A percentile compares a stretch with the other conserved stretches of the same genome.
Conservation (phyloP, 129 eudicot genomes). For the Artemisia annua region DNA sequence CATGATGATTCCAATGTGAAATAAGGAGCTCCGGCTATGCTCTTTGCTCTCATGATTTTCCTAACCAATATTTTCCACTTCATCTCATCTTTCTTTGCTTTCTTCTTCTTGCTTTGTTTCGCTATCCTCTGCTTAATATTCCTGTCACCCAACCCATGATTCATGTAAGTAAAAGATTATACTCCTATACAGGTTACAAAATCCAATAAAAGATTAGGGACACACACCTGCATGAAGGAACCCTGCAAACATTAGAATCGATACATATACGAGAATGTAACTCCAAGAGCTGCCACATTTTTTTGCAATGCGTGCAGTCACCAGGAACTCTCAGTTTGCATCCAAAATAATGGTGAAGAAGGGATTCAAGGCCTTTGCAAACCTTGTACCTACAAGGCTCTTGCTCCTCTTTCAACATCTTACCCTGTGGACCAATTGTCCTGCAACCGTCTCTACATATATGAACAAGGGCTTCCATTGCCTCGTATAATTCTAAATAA, state of each 20-base stretch:
- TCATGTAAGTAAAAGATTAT: conserved; percentile 4
- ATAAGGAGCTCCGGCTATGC: conserved; percentile 87
- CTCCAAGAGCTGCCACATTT: conserved; percentile 91
- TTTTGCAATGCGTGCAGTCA: conserved; percentile 79
- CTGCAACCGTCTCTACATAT: conserved; percentile 82
- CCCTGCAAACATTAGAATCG: conserved; percentile 76
- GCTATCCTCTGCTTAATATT: conserved; percentile 49
- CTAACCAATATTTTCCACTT: conserved; percentile 85
- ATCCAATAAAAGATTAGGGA: neutral
- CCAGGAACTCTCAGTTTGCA: conserved; percentile 72
- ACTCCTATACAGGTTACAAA: too few species aligned
- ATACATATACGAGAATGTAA: conserved; percentile 80
- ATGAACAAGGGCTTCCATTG: conserved; percentile 88
- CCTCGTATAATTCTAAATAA: conserved; percentile 80
- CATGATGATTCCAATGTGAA: conserved; percentile 51
- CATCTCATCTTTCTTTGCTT: conserved; percentile 63
- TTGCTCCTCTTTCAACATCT: conserved; percentile 54
- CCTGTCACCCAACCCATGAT: conserved; percentile 35
- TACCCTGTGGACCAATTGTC: conserved; percentile 72
- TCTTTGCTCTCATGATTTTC: conserved; percentile 83
- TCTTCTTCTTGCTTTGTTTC: conserved; percentile 42
- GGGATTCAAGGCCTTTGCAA: conserved; percentile 77
- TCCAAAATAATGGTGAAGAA: conserved; percentile 71
- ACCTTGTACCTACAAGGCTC: conserved; percentile 60
- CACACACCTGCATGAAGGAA: conserved; percentile 90